Evolutionary conservation across 2,329 filamentous ascomycete genomes (phyloP).

Genomic region (Drechslerella dactyloides): DNA sequence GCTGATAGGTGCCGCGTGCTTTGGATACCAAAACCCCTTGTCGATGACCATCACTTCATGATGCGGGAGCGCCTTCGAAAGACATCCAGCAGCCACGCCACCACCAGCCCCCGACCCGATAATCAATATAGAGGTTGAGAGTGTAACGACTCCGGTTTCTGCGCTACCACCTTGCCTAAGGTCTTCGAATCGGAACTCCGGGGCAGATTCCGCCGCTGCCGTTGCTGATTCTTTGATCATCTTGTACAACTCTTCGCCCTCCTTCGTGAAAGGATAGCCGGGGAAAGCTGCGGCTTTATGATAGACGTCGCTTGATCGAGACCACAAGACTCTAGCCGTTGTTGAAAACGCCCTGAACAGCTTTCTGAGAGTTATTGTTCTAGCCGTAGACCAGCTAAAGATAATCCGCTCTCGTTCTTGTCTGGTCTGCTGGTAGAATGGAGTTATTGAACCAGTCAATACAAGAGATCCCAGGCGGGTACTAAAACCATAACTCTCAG

Average conservation of each 20-base stretch:
- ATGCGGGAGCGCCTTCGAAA: constrained; percentile 71
- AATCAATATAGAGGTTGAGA: constrained; percentile 82
- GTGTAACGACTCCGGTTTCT: constrained; percentile 27
- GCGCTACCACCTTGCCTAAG: constrained; percentile 61
- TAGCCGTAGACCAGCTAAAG: constrained; percentile 67
- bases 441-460: constrained; percentile 70
- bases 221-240: constrained; percentile 57
- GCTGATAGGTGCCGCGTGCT: constrained; percentile 27
- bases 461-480: constrained; percentile 69
- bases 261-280: constrained; percentile 66
- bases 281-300: constrained; percentile 60
- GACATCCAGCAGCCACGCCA: constrained; percentile 77
- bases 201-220: constrained; percentile 57
- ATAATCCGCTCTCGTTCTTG: constrained; percentile 69
- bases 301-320: constrained; percentile 63
- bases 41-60: constrained; percentile 68
- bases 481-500: constrained; percentile 58
- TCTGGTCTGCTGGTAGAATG: constrained; percentile 68
- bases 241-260: constrained; percentile 53
- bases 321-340: constrained; percentile 20
- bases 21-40: constrained; percentile 71
- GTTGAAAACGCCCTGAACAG: constrained; percentile 50
- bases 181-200: constrained; percentile 56
- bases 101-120: constrained; percentile 88
- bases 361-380: constrained; percentile 54